Conservation (phyloP, 2,329 filamentous ascomycete species). For the Fusarium coicis region DNA sequence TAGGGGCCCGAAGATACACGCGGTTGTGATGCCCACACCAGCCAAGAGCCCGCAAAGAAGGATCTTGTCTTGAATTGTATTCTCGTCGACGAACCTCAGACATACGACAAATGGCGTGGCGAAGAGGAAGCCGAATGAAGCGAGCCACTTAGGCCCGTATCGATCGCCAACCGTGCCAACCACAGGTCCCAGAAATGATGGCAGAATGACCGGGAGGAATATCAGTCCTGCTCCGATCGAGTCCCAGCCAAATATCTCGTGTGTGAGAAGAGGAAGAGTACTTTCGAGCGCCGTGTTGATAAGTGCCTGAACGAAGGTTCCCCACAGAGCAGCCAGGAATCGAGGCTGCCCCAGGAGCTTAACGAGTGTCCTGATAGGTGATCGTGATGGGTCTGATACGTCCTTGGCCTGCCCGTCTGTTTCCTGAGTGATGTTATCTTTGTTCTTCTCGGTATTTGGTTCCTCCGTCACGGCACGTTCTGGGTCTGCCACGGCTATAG, state of each 20-base stretch:
- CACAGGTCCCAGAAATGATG: conserved; percentile 47
- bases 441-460: background rate
- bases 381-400: background rate
- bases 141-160: conserved; percentile 51
- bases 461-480: background rate
- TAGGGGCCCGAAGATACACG: conserved; percentile 49
- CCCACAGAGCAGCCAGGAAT: conserved; percentile 49
- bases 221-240: conserved; percentile 49
- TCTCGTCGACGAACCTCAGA: conserved; percentile 47
- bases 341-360: conserved; percentile 46
- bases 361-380: conserved; percentile 40
- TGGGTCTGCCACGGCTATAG: background rate
- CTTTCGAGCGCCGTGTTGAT: conserved; percentile 50
- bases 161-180: conserved; percentile 47
- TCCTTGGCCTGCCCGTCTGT: conserved; percentile 1
- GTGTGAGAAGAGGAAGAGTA: conserved; percentile 48
- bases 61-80: conserved; percentile 45
- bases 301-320: conserved; percentile 48
- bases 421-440: background rate
- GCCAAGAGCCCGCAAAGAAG: conserved; percentile 48
- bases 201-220: conserved; percentile 49
- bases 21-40: conserved; percentile 46
- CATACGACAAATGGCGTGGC: conserved; percentile 50
- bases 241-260: conserved; percentile 47
- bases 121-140: conserved; percentile 48